These are phyloP conservation scores for Sarcocystis neurona DNA, from an alignment of 169 alveolate genomes.

Conservation along the genomic window DNA sequence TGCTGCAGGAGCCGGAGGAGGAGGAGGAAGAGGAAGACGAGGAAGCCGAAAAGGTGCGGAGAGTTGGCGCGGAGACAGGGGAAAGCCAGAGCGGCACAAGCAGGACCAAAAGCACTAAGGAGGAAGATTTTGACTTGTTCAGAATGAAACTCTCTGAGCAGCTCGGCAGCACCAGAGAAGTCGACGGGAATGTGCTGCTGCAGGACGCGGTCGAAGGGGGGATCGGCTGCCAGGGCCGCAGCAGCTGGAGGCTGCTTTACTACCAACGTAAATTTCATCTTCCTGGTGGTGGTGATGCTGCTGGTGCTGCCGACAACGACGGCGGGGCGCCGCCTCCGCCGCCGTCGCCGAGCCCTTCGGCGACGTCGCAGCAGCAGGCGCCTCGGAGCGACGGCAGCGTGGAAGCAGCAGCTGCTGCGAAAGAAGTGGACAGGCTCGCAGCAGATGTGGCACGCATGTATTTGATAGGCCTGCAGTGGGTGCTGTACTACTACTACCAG, in stretches of 20 bases:
- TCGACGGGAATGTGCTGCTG: slow-evolving; percentile 28
- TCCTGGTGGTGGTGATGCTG: neutral
- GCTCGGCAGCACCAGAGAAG: slow-evolving; percentile 10
- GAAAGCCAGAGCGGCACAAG: too few species aligned
- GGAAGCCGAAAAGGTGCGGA: neutral
- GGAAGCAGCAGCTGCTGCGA: neutral
- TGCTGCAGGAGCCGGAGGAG: neutral
- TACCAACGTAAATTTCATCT: slow-evolving; percentile 45
- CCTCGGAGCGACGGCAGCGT: neutral
- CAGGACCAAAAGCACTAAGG: neutral
- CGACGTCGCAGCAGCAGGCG: neutral
- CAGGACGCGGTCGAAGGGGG: slow-evolving; percentile 42
- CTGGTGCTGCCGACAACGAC: slow-evolving; percentile 33
- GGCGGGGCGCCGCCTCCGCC: too few species aligned
- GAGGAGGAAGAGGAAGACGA: neutral
- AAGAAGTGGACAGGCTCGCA: neutral
- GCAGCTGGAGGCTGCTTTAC: slow-evolving; percentile 27
- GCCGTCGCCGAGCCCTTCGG: neutral
- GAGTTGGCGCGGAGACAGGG: neutral
- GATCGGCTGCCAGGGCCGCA: slow-evolving; percentile 37
- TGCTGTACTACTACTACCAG: slow-evolving; percentile 69
- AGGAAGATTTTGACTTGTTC: slow-evolving; percentile 52
- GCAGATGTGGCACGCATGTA: slow-evolving; percentile 2
- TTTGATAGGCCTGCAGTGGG: slow-evolving; percentile 65
- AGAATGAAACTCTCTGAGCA: neutral